Conservation (phyloP, 73 alveolate genomes). For the Tetrahymena thermophila region DNA sequence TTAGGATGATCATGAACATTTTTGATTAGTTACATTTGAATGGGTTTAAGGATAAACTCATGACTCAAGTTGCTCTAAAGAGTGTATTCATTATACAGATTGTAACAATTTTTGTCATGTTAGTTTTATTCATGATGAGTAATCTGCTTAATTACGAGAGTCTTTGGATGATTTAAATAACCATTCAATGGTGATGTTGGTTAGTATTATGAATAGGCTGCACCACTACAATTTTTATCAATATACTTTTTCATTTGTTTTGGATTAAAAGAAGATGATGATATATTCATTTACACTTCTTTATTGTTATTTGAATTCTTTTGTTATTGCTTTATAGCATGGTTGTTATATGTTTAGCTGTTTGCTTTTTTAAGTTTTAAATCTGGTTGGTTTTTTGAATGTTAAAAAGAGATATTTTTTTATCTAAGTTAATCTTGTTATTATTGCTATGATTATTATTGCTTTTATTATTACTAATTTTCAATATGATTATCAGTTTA, state of each 20-base stretch:
- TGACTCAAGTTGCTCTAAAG: background rate
- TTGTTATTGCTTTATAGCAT: background rate
- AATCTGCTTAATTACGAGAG: background rate
- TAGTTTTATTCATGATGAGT: background rate
- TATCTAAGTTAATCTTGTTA: background rate
- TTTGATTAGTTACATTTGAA: background rate
- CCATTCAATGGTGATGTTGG: background rate
- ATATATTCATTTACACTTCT: background rate
- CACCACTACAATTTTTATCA: background rate
- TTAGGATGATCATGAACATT: background rate
- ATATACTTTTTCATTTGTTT: background rate
- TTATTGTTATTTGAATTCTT: background rate
- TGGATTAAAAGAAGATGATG: background rate
- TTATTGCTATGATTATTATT: no score
- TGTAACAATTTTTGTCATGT: background rate
- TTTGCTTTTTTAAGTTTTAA: background rate
- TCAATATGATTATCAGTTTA: no score
- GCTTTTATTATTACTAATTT: background rate
- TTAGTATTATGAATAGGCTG: background rate
- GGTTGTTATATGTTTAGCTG: background rate
- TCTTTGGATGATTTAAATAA: background rate
- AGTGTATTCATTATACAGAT: background rate
- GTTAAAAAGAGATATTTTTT: background rate
- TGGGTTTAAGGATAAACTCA: background rate
- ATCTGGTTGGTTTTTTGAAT: background rate